Evolutionary conservation across 805 yeast genomes (phyloP), one percentile per base, ranked within the genome.

Genomic region (Suhomyces xylopsoci): DNA sequence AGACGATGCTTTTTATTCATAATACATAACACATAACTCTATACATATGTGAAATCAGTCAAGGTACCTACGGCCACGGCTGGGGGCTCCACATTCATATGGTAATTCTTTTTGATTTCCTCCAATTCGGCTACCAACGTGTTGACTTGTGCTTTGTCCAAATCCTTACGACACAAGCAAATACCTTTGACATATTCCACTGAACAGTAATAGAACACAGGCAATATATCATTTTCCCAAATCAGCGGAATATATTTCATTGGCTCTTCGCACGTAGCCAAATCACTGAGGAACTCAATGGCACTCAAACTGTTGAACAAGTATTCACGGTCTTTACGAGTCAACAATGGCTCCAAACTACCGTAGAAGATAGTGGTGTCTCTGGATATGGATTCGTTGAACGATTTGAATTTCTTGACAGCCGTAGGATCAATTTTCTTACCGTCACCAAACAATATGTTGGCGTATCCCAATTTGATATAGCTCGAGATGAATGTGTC

Each of bases 171-270:
- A 61, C 74, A 79, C 57, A 76, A 73, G 50, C 91, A 75, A 42
- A 90, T 79, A 12, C 84, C 84, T 45, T 80, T 81, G 43, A 92
- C 77, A 61, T 90, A 81, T 48, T 81, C 85, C 7, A 85, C 70
- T 0, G 96, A 91, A 53, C 92, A 84, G 65, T 90, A 91, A 71
- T 90, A 85, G 72, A 85, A 90, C 41, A 79, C 80, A 10, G 74
- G 73, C 49, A 90, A 71, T 38, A 88, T 80, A 44, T 79, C 82
- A 51, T 61, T 67, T 61, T 76, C 76, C 84, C 91, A 88, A 51
- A 81, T 76, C 25, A 68, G 71, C 2, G 78, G 77, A 10, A 74
- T 68, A 15, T 60, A 59, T 22, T 58, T 63, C 54, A 59, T 48
- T 7, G 76, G 70, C 44, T 71, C 65, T n/a, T 66, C 73, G 58